Conservation (phyloP, 805 yeast species). For the Jamesozyma jinghongensis region DNA sequence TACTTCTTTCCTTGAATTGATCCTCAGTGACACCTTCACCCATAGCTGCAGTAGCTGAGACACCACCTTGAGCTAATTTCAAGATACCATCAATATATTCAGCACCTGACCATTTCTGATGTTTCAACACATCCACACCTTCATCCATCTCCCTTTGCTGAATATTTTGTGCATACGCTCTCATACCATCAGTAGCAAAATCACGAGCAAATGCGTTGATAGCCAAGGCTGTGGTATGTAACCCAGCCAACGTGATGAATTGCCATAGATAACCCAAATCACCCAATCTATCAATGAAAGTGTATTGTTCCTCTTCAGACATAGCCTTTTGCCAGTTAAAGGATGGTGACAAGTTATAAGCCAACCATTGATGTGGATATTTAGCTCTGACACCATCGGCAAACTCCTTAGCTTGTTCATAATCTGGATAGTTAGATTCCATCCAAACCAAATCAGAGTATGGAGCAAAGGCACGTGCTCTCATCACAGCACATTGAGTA, state of each 20-base stretch:
- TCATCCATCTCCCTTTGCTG: slow-evolving; percentile 81
- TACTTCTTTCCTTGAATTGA: slow-evolving; percentile 53
- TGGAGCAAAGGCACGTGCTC: slow-evolving; percentile 92
- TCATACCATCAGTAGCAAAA: slow-evolving; percentile 80
- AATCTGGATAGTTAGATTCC: slow-evolving; percentile 95
- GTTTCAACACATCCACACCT: slow-evolving; percentile 93
- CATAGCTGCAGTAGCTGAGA: slow-evolving; percentile 94
- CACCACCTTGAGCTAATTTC: slow-evolving; percentile 89
- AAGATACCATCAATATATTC: slow-evolving; percentile 88
- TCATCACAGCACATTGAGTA: slow-evolving; percentile 92
- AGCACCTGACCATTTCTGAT: slow-evolving; percentile 99
- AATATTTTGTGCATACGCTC: slow-evolving; percentile 82
- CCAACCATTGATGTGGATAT: slow-evolving; percentile 89
- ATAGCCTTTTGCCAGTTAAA: slow-evolving; percentile 97
- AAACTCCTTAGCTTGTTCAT: slow-evolving; percentile 85
- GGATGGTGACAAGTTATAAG: slow-evolving; percentile 93
- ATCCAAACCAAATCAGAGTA: slow-evolving; percentile 95
- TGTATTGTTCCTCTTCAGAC: slow-evolving; percentile 77
- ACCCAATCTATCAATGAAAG: slow-evolving; percentile 80
- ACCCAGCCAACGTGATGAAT: slow-evolving; percentile 93
- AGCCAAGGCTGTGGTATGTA: slow-evolving; percentile 91
- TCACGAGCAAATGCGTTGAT: slow-evolving; percentile 75
- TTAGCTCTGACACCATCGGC: slow-evolving; percentile 79
- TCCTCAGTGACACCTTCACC: slow-evolving; percentile 97
- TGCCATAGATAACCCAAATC: slow-evolving; percentile 94